Percentiles rank a stretch among this genome's conserved stretches.
These are phyloP conservation scores for Saksenaea vasiformis DNA, from an alignment of 371 early-diverging fungal genomes.

Conservation along the genomic window DNA sequence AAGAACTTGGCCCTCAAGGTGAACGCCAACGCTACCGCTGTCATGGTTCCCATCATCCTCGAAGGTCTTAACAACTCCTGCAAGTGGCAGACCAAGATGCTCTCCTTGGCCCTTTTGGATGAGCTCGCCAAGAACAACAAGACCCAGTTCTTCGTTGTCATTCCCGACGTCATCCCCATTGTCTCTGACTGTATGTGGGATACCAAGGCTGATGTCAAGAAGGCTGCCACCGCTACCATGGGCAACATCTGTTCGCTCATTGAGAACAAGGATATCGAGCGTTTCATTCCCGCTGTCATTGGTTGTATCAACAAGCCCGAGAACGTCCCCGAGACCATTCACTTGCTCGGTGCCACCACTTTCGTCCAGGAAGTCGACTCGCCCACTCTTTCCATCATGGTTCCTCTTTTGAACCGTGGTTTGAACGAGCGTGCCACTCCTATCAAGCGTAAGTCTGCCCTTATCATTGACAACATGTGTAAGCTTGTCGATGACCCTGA, in stretches of 20 bases:
- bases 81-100: slow-evolving; percentile 80
- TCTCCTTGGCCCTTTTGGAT: slow-evolving; percentile 56
- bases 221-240: slow-evolving; percentile 55
- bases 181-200: slow-evolving; percentile 78
- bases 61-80: slow-evolving; percentile 64
- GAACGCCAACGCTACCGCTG: slow-evolving; percentile 56
- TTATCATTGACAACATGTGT: slow-evolving; percentile 87
- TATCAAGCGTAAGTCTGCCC: slow-evolving; percentile 78
- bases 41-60: slow-evolving; percentile 59
- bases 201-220: slow-evolving; percentile 68
- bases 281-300: slow-evolving; percentile 65
- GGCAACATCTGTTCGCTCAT: slow-evolving; percentile 45
- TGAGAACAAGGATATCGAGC: slow-evolving; percentile 59
- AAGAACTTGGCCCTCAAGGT: slow-evolving; percentile 53
- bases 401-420: slow-evolving; percentile 78
- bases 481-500: slow-evolving; percentile 80
- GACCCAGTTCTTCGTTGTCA: slow-evolving; percentile 55
- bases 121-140: slow-evolving; percentile 57
- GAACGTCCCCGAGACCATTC: slow-evolving; percentile 65
- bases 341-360: slow-evolving; percentile 67
- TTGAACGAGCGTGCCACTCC: slow-evolving; percentile 63
- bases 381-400: slow-evolving; percentile 81
- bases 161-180: slow-evolving; percentile 72
- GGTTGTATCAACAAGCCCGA: slow-evolving; percentile 66
- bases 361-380: slow-evolving; percentile 81